Base-by-base conservation (phyloP, 768 basidiomycete species). In the Mycena pura region DNA sequence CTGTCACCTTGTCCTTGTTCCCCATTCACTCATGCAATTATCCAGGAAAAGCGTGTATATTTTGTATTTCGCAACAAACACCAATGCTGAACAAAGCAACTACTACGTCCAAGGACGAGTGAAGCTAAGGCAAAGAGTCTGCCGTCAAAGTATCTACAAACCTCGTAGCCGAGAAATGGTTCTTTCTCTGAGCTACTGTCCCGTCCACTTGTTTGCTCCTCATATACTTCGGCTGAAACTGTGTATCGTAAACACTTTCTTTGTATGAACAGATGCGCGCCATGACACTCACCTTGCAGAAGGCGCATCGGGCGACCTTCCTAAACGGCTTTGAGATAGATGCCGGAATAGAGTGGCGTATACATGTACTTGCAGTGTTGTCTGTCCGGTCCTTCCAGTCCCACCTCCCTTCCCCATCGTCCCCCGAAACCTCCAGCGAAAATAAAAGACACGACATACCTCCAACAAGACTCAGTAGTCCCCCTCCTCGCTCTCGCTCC, bases 361-460 rank as follows among this genome's bases (percentile, higher is more conserved):
- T 62, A 69, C 69, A 57, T 64, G 59, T 64, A 66, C 69, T 72
- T 66, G 61, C 64, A 15, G 43, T 56, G 38, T 14, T 13, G 32
- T 49, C 32, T 45, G 53, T 55, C 13, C 60, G 65, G 21, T 67
- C 59, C 50, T 69, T 70, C 46, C n/a, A n/a, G n/a, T n/a, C n/a
- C n/a, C n/a, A n/a, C n/a, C n/a, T n/a, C 71, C 68, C 69, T 45
- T 72, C 73, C 43, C n/a, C 40, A 2, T 24, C 43, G 15, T 15
- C 50, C 6, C 36, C 15, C 38, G 13, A 28, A 21, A 22, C 32
- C 31, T 14, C 54, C 54, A 11, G 14, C 40, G 15, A 40, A 47
- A 32, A 40, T 15, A 21, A 39, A 38, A 48, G 41, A 50, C 46
- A 41, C 41, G 31, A 47, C 53, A 64, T 56, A 64, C 58, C 50